Base-by-base conservation (phyloP, 495 filamentous ascomycete genomes). In the Podospora conica region DNA sequence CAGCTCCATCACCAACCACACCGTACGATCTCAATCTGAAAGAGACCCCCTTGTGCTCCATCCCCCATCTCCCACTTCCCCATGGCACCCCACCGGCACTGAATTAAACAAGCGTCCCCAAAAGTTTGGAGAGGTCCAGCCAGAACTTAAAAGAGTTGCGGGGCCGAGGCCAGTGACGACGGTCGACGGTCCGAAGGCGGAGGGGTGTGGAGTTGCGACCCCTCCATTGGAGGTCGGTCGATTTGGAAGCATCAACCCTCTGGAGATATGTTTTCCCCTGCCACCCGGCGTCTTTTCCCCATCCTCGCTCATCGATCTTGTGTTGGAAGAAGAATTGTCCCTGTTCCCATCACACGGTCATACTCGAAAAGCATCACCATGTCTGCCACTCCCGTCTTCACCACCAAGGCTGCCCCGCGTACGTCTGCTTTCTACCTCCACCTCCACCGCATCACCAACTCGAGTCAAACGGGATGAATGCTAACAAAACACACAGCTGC, bases 361-460 rank as follows among this genome's bases (percentile, higher is more conserved):
- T 64, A 53, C 60, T 68, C 63, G 72, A 64, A 54, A 33, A 57
- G 64, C 56, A 68, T 74, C 76, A 78, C 66, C 57, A 80, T 83
- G 79, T 76, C 81, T 73, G 78, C 78, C 69, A 78, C 74, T 53
- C 76, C 78, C n/a, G 77, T 85, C 63, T 80, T 81, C 69, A 80
- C 78, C 69, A 78, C 78, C 73, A 79, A 84, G 61, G 83, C 83
- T 56, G 81, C 82, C 67, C 76, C 77, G 64, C 76, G 83, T 85
- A 74, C 64, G 82, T 82, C 9, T 56, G 21, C 12, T 24, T 8
- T 0, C 55, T 9, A 25, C 22, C 21, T 23, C 9, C 15, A n/a
- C n/a, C n/a, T n/a, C 9, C 24, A 12, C 21, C 55, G 10, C 55
- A 22, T 24, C 21, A 56, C 10, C 12, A 8, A 5, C 25, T n/a